These are phyloP conservation scores for Coffea canephora DNA, from an alignment of 257 asterid species.

Conservation along the genomic window DNA sequence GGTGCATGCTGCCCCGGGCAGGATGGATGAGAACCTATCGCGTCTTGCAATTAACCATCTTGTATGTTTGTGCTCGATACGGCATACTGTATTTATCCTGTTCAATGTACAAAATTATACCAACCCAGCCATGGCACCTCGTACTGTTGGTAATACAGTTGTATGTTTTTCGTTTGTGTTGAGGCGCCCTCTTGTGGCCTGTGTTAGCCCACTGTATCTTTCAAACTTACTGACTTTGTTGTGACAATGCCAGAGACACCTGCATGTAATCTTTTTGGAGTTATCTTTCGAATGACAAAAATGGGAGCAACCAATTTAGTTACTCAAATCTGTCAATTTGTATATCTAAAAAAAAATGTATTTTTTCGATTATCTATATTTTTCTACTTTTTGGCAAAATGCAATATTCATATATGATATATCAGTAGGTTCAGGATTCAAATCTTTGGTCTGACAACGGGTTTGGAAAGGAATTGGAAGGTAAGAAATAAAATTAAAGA, in stretches of 20 bases:
- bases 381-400: too few species aligned
- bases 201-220: neutral
- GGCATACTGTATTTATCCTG: neutral
- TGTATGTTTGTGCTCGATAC: slow-evolving; percentile 10
- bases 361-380: too few species aligned
- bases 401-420: too few species aligned
- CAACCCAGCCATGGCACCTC: neutral
- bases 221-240: neutral
- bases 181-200: neutral
- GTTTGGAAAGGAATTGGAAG: too few species aligned
- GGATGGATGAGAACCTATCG: slow-evolving; percentile 24
- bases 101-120: neutral
- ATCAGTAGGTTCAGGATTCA: too few species aligned
- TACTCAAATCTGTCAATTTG: too few species aligned
- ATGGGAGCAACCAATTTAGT: too few species aligned
- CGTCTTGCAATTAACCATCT: neutral
- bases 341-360: too few species aligned
- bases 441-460: too few species aligned
- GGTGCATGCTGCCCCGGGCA: slow-evolving; percentile 50
- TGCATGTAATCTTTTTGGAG: neutral
- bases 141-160: neutral
- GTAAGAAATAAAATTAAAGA: too few species aligned
- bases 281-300: too few species aligned
- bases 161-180: neutral
- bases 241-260: neutral